phyloP scores from a whole-genome alignment of 2,329 filamentous ascomycete species.

The Periconia sp. region DNA sequence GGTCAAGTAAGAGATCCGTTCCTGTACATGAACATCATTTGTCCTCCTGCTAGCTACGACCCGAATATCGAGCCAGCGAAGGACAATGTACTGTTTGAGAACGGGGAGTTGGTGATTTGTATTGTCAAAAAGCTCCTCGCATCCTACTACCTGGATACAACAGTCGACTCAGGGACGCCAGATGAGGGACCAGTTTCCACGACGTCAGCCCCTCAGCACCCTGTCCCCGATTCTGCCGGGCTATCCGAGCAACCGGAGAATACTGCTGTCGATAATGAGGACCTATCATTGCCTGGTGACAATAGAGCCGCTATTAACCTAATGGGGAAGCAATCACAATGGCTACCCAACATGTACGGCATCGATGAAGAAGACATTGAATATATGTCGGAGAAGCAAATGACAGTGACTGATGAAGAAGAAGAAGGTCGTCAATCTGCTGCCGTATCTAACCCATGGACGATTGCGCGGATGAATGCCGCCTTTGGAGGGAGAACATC shows the following conservation, averaged over 20 bases:
- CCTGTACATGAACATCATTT: conserved; percentile 67
- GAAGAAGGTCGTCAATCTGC: conserved; percentile 40
- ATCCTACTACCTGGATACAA: conserved; percentile 38
- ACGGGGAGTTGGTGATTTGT: conserved; percentile 57
- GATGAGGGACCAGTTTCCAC: too few relatives aligned
- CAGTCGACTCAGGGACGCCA: too few relatives aligned
- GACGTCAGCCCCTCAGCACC: too few relatives aligned
- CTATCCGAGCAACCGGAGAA: too few relatives aligned
- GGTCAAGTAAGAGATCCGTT: conserved; percentile 61
- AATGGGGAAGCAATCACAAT: conserved; percentile 17
- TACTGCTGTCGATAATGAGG: neutral
- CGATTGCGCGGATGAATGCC: conserved; percentile 55
- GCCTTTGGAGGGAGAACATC: conserved; percentile 21
- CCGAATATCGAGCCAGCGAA: conserved; percentile 75
- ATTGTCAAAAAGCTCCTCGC: conserved; percentile 54
- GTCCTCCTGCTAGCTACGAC: conserved; percentile 70
- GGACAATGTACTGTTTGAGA: conserved; percentile 71
- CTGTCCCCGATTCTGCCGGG: too few relatives aligned
- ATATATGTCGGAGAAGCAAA: conserved; percentile 19
- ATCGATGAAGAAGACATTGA: conserved; percentile 45
- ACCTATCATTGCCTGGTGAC: too few relatives aligned
- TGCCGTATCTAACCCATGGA: conserved; percentile 56
- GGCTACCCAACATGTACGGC: conserved; percentile 48
- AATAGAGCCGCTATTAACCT: too few relatives aligned
- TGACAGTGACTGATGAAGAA: conserved; percentile 27